Evolutionary conservation across 768 basidiomycete species (phyloP), one percentile per base, ranked within the genome.

Genomic region (Exidia glandulosa): DNA sequence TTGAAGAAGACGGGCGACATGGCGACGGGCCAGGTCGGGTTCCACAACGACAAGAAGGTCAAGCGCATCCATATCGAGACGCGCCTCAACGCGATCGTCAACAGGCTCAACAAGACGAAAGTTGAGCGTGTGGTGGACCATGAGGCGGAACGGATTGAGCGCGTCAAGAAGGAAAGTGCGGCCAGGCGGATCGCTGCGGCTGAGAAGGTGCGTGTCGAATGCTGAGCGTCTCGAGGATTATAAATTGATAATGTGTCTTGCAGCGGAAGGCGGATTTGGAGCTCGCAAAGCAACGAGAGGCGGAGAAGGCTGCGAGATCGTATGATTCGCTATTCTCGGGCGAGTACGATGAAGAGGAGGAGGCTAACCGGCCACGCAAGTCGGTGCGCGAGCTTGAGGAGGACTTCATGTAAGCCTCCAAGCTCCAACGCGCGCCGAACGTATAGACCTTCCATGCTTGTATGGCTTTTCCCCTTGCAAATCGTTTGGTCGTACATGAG

Each of bases 1-100:
- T 77, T 99, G 60, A 94, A 95, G 90, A 99, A 99, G 91, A 87
- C 89, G 6, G 95, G 95, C 2, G 93, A 95, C 68, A 97, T 96
- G 93, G 94, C 91, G 2, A 86, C 95, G 2, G 96, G 96, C 0
- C 88, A 94, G 67, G 96, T 99, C 0, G 89, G 92, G 0, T 98
- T 99, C 71, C 90, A 97, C 64, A 88, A 77, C 60, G 92, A 96
- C 67, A 93, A 95, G 69, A 79, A 78, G 73, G 92, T 92, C 63
- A 37, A 23, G 78, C 47, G 31, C 27, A 91, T 93, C 1, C 79
- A 95, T 67, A 76, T 97, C 6, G 70, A 79, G 1, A 84, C 85
- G 60, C 84, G 94, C 32, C 89, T 95, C 64, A 99, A 99, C 68
- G 65, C 77, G 2, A 88, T 95, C 60, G 88, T 97, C 33, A 97